A percentile compares a stretch with the other conserved stretches of the same genome.
Conservation (phyloP, 2,329 filamentous ascomycete genomes). For the Pyrenophora tritici-repentis region DNA sequence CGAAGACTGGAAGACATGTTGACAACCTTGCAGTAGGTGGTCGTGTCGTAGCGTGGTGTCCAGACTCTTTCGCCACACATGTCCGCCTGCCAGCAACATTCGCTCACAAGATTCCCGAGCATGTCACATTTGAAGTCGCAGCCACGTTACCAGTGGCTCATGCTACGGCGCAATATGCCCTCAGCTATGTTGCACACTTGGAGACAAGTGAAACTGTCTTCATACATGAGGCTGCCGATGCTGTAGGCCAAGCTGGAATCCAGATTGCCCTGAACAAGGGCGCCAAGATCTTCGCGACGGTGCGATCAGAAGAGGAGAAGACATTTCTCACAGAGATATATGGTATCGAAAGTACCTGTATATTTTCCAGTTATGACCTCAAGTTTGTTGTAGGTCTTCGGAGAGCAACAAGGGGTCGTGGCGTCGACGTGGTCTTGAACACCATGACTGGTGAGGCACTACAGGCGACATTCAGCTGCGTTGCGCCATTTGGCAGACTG, state of each 20-base stretch:
- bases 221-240: conserved; percentile 33
- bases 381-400: conserved; percentile 24
- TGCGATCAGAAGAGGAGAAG: conserved; percentile 20
- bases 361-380: conserved; percentile 31
- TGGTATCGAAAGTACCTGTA: conserved; percentile 21
- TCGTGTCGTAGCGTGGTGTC: conserved; percentile 15
- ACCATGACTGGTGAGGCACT: conserved; percentile 32
- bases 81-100: conserved; percentile 5
- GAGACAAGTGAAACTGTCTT: conserved; percentile 27
- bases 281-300: conserved; percentile 35
- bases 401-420: conserved; percentile 22
- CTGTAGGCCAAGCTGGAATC: conserved; percentile 15
- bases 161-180: conserved; percentile 20
- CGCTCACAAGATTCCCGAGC: conserved; percentile 14
- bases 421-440: conserved; percentile 43
- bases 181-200: conserved; percentile 21
- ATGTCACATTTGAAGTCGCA: conserved; percentile 20
- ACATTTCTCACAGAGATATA: conserved; percentile 4
- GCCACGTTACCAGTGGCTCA: conserved; percentile 24
- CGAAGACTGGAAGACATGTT: conserved; percentile 11
- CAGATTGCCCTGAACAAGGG: conserved; percentile 19
- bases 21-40: conserved; percentile 21
- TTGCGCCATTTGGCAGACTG: conserved; percentile 43
- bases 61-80: conserved; percentile 8
- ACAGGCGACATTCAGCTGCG: conserved; percentile 50